Base-by-base conservation (phyloP, 2,329 filamentous ascomycete species). In the Aspergillus spinulosporus region DNA sequence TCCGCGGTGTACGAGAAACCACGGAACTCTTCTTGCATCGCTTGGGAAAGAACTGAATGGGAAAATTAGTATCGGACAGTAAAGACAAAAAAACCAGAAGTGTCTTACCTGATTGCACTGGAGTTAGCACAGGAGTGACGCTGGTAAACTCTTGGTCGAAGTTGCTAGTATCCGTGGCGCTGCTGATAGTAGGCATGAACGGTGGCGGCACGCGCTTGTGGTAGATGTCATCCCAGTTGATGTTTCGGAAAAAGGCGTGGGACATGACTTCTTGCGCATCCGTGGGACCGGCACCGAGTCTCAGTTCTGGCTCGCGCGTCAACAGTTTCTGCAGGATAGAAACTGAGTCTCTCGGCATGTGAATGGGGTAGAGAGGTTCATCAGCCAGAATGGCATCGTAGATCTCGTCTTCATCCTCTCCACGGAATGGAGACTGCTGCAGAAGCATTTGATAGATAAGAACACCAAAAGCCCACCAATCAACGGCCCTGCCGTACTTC, bases 401-500 rank as follows among this genome's bases (percentile, higher is more conserved):
- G 62, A 99, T 99, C 76, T 99, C 94, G 72, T 99, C 94, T 71
- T 99, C 95, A 66, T 99, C 94, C 74, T 99, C 95, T 68, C 94
- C 94, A 67, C 94, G 88, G 88, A 99, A 99, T 0, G 94, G 94
- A 31, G 93, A 97, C 74, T 99, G 95, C 72, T 99, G 95, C 48
- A 99, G 85, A 56, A 99, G 88, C 95, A 99, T 99, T 75, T 99
- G 94, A 79, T 99, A 99, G 68, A 99, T 99, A 66, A 99, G 79
- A 32, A 99, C 94, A 73, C 94, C 94, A 75, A 99, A 99, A 5
- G 95, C 95, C 94, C 94, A 99, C 94, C 94, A 99, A 74, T 99
- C 94, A 43, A 99, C 94, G 12, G 94, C 91, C 57, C 94, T 88
- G 45, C 92, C 93, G 68, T 99, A 99, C 72, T 97, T 97, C 81